phyloP scores from a whole-genome alignment of 352 stramenopile species.

The Phytophthora meadii region DNA sequence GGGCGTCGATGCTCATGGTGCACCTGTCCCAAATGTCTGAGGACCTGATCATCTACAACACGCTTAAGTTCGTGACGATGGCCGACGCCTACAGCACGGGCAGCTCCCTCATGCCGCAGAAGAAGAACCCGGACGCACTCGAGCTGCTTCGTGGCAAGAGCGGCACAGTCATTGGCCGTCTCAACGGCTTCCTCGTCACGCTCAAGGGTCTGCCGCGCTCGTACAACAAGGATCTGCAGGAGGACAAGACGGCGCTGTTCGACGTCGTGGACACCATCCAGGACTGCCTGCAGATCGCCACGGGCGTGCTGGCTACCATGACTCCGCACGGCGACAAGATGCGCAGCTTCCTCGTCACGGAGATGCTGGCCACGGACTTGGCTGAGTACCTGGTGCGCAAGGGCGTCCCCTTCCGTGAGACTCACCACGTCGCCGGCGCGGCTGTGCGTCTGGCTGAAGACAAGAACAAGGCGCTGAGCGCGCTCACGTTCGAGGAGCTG shows the following conservation, averaged over 20 bases:
- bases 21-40: slow-evolving; percentile 98
- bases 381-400: slow-evolving; percentile 99
- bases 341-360: slow-evolving; percentile 94
- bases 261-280: slow-evolving; percentile 97
- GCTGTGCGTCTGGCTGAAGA: slow-evolving; percentile 94
- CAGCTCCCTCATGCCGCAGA: slow-evolving; percentile 99
- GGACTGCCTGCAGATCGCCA: slow-evolving; percentile 97
- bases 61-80: slow-evolving; percentile 94
- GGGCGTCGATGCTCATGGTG: slow-evolving; percentile 95
- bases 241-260: slow-evolving; percentile 99
- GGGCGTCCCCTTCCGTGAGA: slow-evolving; percentile 99
- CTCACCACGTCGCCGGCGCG: slow-evolving; percentile 98
- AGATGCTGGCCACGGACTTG: slow-evolving; percentile 99
- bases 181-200: slow-evolving; percentile 96
- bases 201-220: slow-evolving; percentile 97
- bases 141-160: slow-evolving; percentile 98
- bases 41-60: slow-evolving; percentile 99
- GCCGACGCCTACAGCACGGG: slow-evolving; percentile 98
- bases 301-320: slow-evolving; percentile 97
- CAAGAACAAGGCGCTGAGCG: slow-evolving; percentile 82
- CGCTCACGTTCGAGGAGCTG: slow-evolving; percentile 93
- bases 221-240: slow-evolving; percentile 99
- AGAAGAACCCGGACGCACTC: slow-evolving; percentile 99
- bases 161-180: slow-evolving; percentile 94
- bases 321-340: slow-evolving; percentile 95